These are phyloP conservation scores for Oxyria digyna DNA, from an alignment of 148 eudicot species.

Conservation along the genomic window DNA sequence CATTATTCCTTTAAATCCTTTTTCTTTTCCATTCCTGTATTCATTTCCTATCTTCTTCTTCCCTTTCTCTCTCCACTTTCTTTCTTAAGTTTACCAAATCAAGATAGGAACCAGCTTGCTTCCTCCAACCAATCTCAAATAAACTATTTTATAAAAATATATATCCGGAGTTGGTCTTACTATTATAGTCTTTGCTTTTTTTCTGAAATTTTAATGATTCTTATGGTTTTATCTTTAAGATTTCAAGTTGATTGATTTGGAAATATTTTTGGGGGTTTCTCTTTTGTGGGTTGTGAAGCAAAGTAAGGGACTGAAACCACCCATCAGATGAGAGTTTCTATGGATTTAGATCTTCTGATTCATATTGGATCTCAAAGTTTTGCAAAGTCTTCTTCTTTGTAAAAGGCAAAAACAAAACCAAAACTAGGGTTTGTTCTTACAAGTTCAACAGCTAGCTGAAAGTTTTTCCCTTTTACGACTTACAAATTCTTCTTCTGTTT, in stretches of 20 bases:
- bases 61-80: neutral
- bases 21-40: neutral
- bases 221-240: neutral
- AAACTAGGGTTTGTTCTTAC: neutral
- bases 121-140: neutral
- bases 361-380: neutral
- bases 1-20: neutral
- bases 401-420: neutral
- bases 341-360: neutral
- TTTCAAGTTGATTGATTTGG: neutral
- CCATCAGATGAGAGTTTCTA: neutral
- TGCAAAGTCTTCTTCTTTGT: neutral
- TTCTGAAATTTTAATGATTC: neutral
- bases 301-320: neutral
- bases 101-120: slow-evolving; percentile 11
- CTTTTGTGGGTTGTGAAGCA: neutral
- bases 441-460: neutral
- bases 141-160: neutral
- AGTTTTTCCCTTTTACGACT: neutral
- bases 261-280: neutral
- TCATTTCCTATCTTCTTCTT: neutral
- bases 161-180: neutral
- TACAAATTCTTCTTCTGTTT: neutral
- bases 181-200: neutral
- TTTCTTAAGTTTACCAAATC: slow-evolving; percentile 16